Evolutionary conservation across 495 filamentous ascomycete genomes (phyloP).

Genomic region (Aspergillus bridgeri): DNA sequence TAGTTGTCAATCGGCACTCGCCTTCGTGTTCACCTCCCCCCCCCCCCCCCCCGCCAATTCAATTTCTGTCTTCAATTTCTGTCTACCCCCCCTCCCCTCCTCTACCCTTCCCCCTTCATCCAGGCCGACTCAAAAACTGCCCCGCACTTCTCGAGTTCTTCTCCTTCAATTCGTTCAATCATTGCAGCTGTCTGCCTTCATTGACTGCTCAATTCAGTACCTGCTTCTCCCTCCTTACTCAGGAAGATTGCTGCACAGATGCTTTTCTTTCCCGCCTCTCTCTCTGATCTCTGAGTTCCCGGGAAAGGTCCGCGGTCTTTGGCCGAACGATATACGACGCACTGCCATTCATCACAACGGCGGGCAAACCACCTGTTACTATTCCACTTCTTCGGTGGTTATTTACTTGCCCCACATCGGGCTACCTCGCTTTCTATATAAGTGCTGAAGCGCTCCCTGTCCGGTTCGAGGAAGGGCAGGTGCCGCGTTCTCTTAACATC

Average conservation of each 20-base stretch:
- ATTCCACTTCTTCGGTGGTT: background rate
- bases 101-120: background rate
- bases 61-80: background rate
- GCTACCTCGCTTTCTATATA: slow-evolving; percentile 6
- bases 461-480: slow-evolving; percentile 10
- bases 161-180: background rate
- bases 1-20: background rate
- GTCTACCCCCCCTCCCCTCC: no score
- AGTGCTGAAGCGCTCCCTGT: slow-evolving; percentile 6
- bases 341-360: background rate
- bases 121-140: slow-evolving; percentile 1
- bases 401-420: slow-evolving; percentile 14
- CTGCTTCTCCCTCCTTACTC: background rate
- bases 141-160: slow-evolving; percentile 12
- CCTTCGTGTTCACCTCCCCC: background rate
- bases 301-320: background rate
- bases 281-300: background rate
- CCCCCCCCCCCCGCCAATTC: background rate
- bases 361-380: background rate
- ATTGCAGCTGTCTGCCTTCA: background rate
- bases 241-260: background rate
- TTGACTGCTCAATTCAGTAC: background rate
- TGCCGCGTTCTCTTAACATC: slow-evolving; percentile 5
- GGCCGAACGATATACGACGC: background rate
- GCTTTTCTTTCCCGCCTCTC: background rate